Conservation (phyloP, 805 yeast species). For the Wickerhamomyces bisporus region DNA sequence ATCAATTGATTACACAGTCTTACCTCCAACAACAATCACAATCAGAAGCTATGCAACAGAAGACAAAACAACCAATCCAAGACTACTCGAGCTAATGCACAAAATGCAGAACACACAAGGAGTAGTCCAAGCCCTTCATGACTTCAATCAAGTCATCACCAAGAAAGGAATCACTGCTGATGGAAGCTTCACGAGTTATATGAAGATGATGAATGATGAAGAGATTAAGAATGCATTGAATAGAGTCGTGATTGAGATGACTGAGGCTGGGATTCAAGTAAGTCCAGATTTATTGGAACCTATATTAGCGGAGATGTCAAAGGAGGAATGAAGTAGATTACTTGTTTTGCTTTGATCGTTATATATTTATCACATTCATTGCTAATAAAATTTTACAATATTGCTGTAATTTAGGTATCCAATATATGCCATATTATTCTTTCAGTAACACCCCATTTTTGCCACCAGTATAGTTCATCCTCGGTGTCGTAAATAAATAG, state of each 20-base stretch:
- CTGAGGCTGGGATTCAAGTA: constrained; percentile 12
- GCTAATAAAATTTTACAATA: no score
- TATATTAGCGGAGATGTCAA: constrained; percentile 7
- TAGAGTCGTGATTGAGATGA: constrained; percentile 12
- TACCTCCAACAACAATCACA: no score
- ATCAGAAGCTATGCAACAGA: not conserved
- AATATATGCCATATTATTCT: constrained; percentile 1
- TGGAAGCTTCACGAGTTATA: constrained; percentile 7
- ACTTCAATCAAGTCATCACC: constrained; percentile 6
- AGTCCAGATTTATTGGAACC: constrained; percentile 10
- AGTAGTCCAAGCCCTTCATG: constrained; percentile 5
- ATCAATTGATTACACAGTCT: no score
- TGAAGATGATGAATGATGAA: constrained; percentile 8
- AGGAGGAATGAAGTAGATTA: not conserved
- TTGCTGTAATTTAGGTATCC: no score
- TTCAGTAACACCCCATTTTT: not conserved
- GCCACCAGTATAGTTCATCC: constrained; percentile 9
- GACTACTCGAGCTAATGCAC: not conserved
- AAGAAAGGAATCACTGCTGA: constrained; percentile 8
- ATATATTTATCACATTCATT: no score
- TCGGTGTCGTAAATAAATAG: not conserved
- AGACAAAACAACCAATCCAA: not conserved
- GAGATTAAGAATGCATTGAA: constrained; percentile 10
- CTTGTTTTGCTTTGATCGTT: no score
- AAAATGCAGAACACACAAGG: not conserved